Percentiles rank a stretch among this genome's conserved stretches.
phyloP scores from a whole-genome alignment of 805 yeast genomes.

The Sugiyamaella boreocaroliniensis region DNA sequence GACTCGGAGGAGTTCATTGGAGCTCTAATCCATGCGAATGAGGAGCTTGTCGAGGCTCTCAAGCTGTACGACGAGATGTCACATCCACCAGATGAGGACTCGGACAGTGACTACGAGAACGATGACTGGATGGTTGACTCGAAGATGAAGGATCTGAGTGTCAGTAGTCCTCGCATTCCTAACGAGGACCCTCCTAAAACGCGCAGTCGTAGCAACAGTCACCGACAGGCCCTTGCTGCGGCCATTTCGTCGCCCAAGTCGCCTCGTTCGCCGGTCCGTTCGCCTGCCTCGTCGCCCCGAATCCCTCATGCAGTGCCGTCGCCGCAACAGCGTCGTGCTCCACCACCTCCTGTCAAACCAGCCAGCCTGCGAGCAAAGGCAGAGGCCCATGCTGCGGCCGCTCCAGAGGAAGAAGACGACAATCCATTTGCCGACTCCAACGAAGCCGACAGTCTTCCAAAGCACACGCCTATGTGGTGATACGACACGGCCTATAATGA shows the following conservation, averaged over 20 bases:
- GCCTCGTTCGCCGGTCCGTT: neutral
- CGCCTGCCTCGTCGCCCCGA: neutral
- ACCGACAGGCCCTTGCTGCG: neutral
- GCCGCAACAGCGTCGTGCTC: constrained; percentile 16
- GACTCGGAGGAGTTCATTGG: constrained; percentile 84
- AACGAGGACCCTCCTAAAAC: constrained; percentile 21
- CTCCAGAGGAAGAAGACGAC: constrained; percentile 27
- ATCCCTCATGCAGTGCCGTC: neutral
- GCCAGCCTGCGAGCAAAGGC: constrained; percentile 14
- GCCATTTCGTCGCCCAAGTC: neutral
- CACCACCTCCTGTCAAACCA: constrained; percentile 22
- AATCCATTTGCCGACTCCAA: constrained; percentile 53
- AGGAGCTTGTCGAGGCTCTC: constrained; percentile 72
- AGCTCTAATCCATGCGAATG: constrained; percentile 82
- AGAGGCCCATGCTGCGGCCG: constrained; percentile 13
- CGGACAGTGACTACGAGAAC: constrained; percentile 34
- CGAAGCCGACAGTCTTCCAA: constrained; percentile 20
- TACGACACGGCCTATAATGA: too few species aligned
- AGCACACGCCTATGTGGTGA: constrained; percentile 23
- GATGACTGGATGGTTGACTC: constrained; percentile 25
- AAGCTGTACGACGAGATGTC: constrained; percentile 58
- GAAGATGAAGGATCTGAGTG: constrained; percentile 7
- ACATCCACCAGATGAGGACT: constrained; percentile 36
- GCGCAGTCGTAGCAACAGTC: neutral
- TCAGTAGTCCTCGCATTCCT: constrained; percentile 9